phyloP scores from a whole-genome alignment of 768 basidiomycete genomes.

The Chlorophyllum brunneum region DNA sequence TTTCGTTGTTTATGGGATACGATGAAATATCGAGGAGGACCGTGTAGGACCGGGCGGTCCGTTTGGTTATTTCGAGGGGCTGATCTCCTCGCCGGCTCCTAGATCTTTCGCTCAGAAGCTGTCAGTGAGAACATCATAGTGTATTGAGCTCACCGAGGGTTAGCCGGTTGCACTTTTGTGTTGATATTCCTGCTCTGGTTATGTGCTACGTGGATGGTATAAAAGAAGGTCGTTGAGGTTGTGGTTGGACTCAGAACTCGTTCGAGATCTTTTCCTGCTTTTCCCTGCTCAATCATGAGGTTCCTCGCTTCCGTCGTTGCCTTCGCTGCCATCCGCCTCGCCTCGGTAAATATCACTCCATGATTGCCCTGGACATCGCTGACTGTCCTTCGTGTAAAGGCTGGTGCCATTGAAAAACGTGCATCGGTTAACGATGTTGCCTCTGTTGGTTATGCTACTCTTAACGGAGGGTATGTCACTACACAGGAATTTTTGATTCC shows the following conservation, averaged over 20 bases:
- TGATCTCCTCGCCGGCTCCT: not conserved
- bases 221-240: not conserved
- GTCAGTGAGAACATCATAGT: constrained; percentile 1
- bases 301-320: constrained; percentile 29
- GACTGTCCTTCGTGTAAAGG: not conserved
- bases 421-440: constrained; percentile 34
- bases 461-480: constrained; percentile 32
- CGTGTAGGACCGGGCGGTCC: constrained; percentile 12
- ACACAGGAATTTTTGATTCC: not conserved
- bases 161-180: not conserved
- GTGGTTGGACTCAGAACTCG: constrained; percentile 4
- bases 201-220: constrained; percentile 1
- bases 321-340: constrained; percentile 26
- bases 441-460: constrained; percentile 35
- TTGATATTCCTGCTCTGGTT: not conserved
- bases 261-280: constrained; percentile 4
- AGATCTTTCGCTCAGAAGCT: constrained; percentile 1
- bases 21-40: not conserved
- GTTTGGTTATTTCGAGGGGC: not conserved
- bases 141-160: not conserved
- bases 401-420: constrained; percentile 22
- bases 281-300: constrained; percentile 23
- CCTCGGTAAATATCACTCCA: constrained; percentile 19
- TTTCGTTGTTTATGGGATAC: not conserved
- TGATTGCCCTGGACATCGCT: not conserved